A percentile compares a stretch with the other conserved stretches of the same genome.
Conservation (phyloP, 208 protist genomes). For the Leishmania tarentolae region DNA sequence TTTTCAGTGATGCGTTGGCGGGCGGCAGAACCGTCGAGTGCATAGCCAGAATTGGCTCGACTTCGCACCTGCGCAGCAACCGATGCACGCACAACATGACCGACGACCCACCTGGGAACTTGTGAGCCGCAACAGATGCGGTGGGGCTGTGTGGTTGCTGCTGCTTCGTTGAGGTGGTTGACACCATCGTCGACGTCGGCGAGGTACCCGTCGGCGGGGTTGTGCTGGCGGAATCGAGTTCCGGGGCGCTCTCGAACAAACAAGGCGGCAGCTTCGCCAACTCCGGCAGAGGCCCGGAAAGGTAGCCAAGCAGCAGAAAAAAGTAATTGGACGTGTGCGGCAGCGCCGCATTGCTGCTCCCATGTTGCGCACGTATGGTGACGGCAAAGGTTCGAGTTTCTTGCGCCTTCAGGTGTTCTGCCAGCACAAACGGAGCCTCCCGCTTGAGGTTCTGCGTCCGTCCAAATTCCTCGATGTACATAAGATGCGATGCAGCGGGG, state of each 20-base stretch:
- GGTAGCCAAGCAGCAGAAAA: slow-evolving; percentile 67
- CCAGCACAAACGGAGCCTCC: slow-evolving; percentile 49
- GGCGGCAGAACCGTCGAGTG: slow-evolving; percentile 73
- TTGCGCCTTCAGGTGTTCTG: slow-evolving; percentile 46
- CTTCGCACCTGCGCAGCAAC: slow-evolving; percentile 66
- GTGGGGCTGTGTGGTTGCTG: background rate
- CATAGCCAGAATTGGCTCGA: slow-evolving; percentile 61
- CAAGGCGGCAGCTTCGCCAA: background rate
- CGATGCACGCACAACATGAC: slow-evolving; percentile 65
- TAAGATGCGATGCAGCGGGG: slow-evolving; percentile 58
- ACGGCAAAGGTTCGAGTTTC: slow-evolving; percentile 45
- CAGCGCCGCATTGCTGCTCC: slow-evolving; percentile 40
- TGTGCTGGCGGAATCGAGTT: background rate
- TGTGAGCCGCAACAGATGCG: background rate
- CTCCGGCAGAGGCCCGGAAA: slow-evolving; percentile 20
- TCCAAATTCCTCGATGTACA: slow-evolving; percentile 64
- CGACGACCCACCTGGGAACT: background rate
- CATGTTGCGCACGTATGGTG: slow-evolving; percentile 64
- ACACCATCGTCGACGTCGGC: background rate
- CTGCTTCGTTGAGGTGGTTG: background rate
- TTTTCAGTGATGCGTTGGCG: slow-evolving; percentile 41
- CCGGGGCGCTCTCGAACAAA: background rate
- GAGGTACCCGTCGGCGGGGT: background rate
- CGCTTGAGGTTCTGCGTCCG: slow-evolving; percentile 46
- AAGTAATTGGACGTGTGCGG: slow-evolving; percentile 55